These are phyloP conservation scores for Brassica rapa DNA, from an alignment of 345 rosid species.

Conservation along the genomic window DNA sequence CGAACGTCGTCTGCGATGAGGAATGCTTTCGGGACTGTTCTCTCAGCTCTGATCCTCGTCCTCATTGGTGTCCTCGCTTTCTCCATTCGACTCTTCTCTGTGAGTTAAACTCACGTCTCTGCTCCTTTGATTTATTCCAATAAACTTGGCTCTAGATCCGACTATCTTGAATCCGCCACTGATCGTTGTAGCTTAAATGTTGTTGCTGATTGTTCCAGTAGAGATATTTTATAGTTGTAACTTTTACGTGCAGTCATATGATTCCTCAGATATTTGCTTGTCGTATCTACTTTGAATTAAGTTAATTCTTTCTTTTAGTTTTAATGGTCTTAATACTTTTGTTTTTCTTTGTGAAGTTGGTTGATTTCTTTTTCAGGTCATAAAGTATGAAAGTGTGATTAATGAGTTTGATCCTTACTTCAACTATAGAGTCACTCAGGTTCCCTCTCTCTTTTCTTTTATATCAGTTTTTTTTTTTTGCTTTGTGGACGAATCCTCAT, in stretches of 20 bases:
- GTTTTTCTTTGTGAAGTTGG: background rate
- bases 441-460: slow-evolving; percentile 30
- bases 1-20: slow-evolving; percentile 51
- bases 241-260: too few relatives aligned
- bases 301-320: background rate
- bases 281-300: background rate
- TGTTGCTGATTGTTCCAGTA: background rate
- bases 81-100: slow-evolving; percentile 99
- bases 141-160: slow-evolving; percentile 37
- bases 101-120: slow-evolving; percentile 40
- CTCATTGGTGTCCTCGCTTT: slow-evolving; percentile 94
- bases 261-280: background rate
- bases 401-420: slow-evolving; percentile 98
- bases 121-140: background rate
- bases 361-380: slow-evolving; percentile 66
- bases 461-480: background rate
- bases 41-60: slow-evolving; percentile 76
- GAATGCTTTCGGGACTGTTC: slow-evolving; percentile 74
- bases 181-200: slow-evolving; percentile 10
- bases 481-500: background rate
- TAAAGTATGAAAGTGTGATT: slow-evolving; percentile 93
- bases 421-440: slow-evolving; percentile 98
- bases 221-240: too few relatives aligned
- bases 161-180: slow-evolving; percentile 25
- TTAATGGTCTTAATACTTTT: too few relatives aligned